These are phyloP conservation scores for Sphagnum tenellum DNA, from an alignment of 225 moss, liverwort and hornwort genomes.

Conservation along the genomic window DNA sequence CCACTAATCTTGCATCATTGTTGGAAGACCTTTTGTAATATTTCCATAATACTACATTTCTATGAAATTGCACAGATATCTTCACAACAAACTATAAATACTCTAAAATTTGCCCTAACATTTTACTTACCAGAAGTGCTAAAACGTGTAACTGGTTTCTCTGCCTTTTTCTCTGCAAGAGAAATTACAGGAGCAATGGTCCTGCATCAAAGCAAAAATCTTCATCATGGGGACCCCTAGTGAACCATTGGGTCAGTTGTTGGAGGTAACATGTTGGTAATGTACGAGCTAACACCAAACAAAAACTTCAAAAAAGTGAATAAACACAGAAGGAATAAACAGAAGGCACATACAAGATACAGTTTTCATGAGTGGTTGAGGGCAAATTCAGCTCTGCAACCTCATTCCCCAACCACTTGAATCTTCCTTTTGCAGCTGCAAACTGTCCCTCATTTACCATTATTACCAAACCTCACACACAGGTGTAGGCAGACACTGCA, in stretches of 20 bases:
- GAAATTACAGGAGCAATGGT: conserved; percentile 59
- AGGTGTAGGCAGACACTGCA: no score
- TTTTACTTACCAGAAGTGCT: conserved; percentile 79
- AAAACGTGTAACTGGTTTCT: conserved; percentile 58
- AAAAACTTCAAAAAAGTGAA: not conserved
- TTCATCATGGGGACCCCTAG: conserved; percentile 9
- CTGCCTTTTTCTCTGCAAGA: conserved; percentile 43
- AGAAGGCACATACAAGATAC: conserved; percentile 61
- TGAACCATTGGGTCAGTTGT: no score
- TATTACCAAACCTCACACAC: no score
- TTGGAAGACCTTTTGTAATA: no score
- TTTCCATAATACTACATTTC: not conserved
- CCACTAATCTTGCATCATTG: no score
- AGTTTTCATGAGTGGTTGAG: conserved; percentile 86
- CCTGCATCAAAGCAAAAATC: conserved; percentile 30
- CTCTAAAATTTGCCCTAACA: not conserved
- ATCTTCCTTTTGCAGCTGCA: conserved; percentile 91
- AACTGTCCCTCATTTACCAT: conserved; percentile 27
- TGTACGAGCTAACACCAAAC: no score
- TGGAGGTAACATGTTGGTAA: no score
- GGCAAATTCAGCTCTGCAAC: conserved; percentile 39
- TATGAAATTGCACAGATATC: not conserved
- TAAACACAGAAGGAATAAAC: not conserved
- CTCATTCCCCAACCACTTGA: conserved; percentile 88
- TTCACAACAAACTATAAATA: not conserved